A percentile compares a stretch with the other conserved stretches of the same genome.
These are phyloP conservation scores for Guadua angustifolia DNA, from an alignment of 176 grass and related monocot species.

Conservation along the genomic window DNA sequence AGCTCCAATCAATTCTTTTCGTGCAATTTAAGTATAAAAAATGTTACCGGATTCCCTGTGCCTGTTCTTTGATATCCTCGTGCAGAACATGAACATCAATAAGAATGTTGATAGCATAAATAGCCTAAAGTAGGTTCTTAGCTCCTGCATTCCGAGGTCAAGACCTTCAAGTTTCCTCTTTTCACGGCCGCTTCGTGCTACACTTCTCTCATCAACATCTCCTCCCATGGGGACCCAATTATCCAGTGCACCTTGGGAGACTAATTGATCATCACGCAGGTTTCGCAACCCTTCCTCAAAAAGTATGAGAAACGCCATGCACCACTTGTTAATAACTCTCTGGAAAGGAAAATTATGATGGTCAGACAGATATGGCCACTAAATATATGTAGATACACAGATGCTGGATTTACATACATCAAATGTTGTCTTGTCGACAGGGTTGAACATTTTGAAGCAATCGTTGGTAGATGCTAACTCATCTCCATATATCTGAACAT, in stretches of 20 bases:
- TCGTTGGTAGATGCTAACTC: conserved; percentile 65
- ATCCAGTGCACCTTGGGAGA: conserved; percentile 35
- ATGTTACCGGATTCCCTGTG: conserved; percentile 56
- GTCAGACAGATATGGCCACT: conserved; percentile 2
- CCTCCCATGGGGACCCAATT: conserved; percentile 55
- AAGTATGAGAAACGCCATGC: conserved; percentile 78
- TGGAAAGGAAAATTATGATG: conserved; percentile 37
- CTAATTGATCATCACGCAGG: conserved; percentile 40
- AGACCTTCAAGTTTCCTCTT: conserved; percentile 69
- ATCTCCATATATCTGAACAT: conserved; percentile 89
- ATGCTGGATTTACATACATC: conserved; percentile 56
- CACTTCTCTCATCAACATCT: conserved; percentile 44
- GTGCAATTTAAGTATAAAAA: conserved; percentile 33
- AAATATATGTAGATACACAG: not conserved
- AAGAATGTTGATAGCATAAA: conserved; percentile 89
- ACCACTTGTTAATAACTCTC: conserved; percentile 83
- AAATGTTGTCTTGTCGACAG: conserved; percentile 73
- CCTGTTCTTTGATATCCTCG: conserved; percentile 89
- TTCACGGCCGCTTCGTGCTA: conserved; percentile 9
- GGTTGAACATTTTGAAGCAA: conserved; percentile 99
- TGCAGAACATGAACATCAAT: conserved; percentile 97
- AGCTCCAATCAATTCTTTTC: not conserved
- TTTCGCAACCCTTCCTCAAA: conserved; percentile 68
- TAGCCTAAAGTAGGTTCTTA: conserved; percentile 88
- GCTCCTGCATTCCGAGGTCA: conserved; percentile 90